These are phyloP conservation scores for Mycoemilia scoparia DNA, from an alignment of 192 early-diverging fungal genomes.

Conservation along the genomic window DNA sequence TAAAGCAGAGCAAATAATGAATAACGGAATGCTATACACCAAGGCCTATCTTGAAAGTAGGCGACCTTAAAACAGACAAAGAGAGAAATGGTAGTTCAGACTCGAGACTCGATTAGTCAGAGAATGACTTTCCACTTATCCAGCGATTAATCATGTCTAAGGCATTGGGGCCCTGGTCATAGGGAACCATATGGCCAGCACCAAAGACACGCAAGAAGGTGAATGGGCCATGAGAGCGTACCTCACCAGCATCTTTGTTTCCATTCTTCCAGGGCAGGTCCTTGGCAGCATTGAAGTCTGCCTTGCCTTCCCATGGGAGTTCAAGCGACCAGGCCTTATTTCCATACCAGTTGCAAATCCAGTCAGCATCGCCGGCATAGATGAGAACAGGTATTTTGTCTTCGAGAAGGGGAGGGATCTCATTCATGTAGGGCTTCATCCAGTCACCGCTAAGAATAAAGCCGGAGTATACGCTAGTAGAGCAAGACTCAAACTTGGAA, in stretches of 20 bases:
- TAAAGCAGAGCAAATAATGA: too few relatives aligned
- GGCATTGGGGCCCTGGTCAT: slow-evolving; percentile 69
- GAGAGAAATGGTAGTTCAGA: too few relatives aligned
- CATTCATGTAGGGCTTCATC: slow-evolving; percentile 62
- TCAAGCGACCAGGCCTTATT: slow-evolving; percentile 84
- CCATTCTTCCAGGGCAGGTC: slow-evolving; percentile 62
- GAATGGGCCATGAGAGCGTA: slow-evolving; percentile 48
- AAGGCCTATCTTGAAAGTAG: too few relatives aligned
- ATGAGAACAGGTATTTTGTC: slow-evolving; percentile 67
- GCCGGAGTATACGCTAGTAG: slow-evolving; percentile 56
- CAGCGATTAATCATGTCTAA: slow-evolving; percentile 80
- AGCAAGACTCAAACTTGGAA: slow-evolving; percentile 59
- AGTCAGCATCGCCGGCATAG: slow-evolving; percentile 88
- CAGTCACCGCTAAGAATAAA: slow-evolving; percentile 76
- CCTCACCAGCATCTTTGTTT: slow-evolving; percentile 39
- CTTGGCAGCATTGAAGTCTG: slow-evolving; percentile 42
- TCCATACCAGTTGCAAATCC: slow-evolving; percentile 77
- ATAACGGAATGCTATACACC: too few relatives aligned
- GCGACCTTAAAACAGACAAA: too few relatives aligned
- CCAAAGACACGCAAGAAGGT: slow-evolving; percentile 74
- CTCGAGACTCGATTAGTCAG: too few relatives aligned
- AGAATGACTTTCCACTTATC: slow-evolving; percentile 30
- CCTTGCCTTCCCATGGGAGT: slow-evolving; percentile 65
- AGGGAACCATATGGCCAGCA: slow-evolving; percentile 86
- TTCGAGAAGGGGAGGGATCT: slow-evolving; percentile 53